Evolutionary conservation across 2,329 filamentous ascomycete genomes (phyloP).

Genomic region (Zarea fungicola): DNA sequence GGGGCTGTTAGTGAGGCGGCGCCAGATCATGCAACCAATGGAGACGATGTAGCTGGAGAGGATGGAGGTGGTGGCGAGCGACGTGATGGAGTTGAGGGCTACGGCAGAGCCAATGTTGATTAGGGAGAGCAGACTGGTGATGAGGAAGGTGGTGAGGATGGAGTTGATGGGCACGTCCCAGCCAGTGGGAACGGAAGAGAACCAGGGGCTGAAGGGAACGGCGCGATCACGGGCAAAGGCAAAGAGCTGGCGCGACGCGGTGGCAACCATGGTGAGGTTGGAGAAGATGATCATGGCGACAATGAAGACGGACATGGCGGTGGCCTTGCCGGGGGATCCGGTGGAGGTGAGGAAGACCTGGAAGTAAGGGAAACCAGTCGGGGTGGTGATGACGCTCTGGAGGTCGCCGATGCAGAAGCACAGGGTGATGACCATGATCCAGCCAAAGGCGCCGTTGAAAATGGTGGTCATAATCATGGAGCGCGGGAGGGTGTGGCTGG

Average conservation of each 20-base stretch:
- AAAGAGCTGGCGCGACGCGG: conserved; percentile 26
- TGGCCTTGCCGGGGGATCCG: conserved; percentile 17
- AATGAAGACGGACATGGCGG: conserved; percentile 23
- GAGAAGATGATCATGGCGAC: conserved; percentile 21
- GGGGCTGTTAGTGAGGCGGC: conserved; percentile 29
- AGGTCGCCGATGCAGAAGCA: conserved; percentile 31
- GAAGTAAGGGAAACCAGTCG: conserved; percentile 25
- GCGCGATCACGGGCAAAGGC: conserved; percentile 32
- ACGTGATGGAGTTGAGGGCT: conserved; percentile 50
- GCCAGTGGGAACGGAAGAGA: conserved; percentile 14
- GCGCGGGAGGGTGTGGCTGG: conserved; percentile 25
- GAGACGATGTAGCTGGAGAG: conserved; percentile 48
- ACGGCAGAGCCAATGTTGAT: conserved; percentile 48
- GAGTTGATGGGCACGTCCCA: conserved; percentile 15
- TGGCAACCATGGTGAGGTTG: conserved; percentile 24
- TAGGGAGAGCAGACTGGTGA: conserved; percentile 38
- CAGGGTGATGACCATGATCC: conserved; percentile 31
- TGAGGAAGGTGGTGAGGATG: conserved; percentile 31
- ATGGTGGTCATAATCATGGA: conserved; percentile 28
- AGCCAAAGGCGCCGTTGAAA: conserved; percentile 29
- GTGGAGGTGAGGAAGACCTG: conserved; percentile 25
- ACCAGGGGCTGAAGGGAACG: conserved; percentile 16
- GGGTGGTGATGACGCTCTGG: conserved; percentile 4
- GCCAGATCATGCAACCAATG: conserved; percentile 37
- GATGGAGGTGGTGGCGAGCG: conserved; percentile 43